Evolutionary conservation across 805 yeast species (phyloP), one percentile per base, ranked within the genome.

Genomic region (Geotrichum ghanense): DNA sequence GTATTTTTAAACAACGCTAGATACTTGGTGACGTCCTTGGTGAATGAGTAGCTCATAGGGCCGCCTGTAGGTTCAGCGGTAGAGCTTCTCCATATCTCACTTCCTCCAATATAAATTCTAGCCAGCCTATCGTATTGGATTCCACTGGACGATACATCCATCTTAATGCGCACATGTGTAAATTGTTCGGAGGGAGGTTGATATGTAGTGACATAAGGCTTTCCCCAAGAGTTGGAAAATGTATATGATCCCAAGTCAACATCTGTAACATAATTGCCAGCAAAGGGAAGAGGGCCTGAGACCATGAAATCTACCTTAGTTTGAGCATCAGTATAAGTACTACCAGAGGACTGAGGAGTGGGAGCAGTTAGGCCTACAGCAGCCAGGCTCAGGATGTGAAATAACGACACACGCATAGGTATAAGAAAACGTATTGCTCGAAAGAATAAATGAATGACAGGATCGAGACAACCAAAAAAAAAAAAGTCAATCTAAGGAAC

Each of bases 41-140:
- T 66, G 46, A 72, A 64, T 22, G 83, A 75, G 52, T 68, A 74
- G 7, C 74, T 72, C 2, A 64, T 53, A 12, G 56, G 58, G 64
- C 72, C 55, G 55, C 80, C 63, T 48, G 74, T 73, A 1, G 89
- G 90, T 59, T 82, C 90, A 14, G 81, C 75, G 1, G 90, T 83
- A 2, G 86, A 78, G 1, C 83, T 78, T 64, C 90, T 73, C 90
- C 90, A 83, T 22, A 83, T 61, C 51, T 81, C 79, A 6, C 73
- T 68, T 20, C 78, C 81, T 48, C 71, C 70, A 25, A 83, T 61
- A 54, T 73, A 80, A n/a, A 64, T 34, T 41, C 59, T 58, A 14
- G 58, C 63, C 42, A 64, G 50, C 22, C 68, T 55, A 47, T 64
- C 68, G 44, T 50, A 63, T 51, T 64, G 68, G 21, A 54, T 45